phyloP scores from a whole-genome alignment of 306 rosid genomes.

The Castanea sativa region DNA sequence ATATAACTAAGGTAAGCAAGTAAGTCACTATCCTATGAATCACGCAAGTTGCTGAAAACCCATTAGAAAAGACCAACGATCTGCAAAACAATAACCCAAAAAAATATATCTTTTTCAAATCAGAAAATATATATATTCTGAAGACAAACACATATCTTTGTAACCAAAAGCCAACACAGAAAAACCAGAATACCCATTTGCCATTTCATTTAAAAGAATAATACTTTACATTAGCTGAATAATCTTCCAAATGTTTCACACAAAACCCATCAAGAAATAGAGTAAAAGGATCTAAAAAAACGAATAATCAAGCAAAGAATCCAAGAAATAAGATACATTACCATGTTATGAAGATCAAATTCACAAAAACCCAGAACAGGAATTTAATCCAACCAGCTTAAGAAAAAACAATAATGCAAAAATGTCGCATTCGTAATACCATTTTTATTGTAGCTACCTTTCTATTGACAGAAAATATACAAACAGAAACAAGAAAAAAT shows the following conservation, averaged over 20 bases:
- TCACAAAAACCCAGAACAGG: neutral
- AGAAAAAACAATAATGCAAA: neutral
- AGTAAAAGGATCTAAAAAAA: neutral
- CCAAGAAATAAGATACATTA: neutral
- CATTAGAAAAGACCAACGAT: conserved; percentile 1
- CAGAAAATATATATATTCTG: too few relatives aligned
- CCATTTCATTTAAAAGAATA: conserved; percentile 25
- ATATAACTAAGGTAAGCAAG: conserved; percentile 2
- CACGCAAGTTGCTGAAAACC: conserved; percentile 16
- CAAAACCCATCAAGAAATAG: neutral
- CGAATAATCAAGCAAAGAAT: neutral
- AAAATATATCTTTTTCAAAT: too few relatives aligned
- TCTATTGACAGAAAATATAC: neutral
- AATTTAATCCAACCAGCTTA: neutral
- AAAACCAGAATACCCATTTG: conserved; percentile 32
- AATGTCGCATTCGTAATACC: neutral
- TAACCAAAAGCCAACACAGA: conserved; percentile 6
- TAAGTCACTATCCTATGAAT: neutral
- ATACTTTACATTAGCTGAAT: conserved; percentile 3
- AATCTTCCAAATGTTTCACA: neutral
- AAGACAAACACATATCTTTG: neutral
- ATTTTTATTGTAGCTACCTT: conserved; percentile 14
- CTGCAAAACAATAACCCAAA: neutral
- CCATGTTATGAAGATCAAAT: neutral
- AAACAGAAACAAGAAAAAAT: neutral